Evolutionary conservation across 2,329 filamentous ascomycete genomes (phyloP), one percentile per base, ranked within the genome.

Genomic region (Cercospora zeina): DNA sequence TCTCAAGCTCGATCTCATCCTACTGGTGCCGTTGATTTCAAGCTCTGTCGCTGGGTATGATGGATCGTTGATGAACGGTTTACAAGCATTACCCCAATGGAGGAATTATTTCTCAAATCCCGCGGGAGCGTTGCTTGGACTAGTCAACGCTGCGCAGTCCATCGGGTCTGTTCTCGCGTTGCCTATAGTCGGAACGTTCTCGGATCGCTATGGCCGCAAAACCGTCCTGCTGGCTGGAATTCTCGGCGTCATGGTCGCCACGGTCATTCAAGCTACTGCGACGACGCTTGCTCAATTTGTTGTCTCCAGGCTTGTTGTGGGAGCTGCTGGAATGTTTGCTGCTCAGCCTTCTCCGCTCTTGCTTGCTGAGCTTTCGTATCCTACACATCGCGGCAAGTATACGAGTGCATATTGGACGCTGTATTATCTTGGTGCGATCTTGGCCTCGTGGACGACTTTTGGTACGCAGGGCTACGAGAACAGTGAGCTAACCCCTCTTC

Each of bases 1-100:
- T 1, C 67, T 81, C 6, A 68, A 74, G 33, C 74, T 82, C 7
- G 81, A 82, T 58, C 66, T 81, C 8, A 69, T 80, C 13, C 73
- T 82, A 0, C 57, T 81, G 4, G 67, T 81, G 1, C 79, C 79
- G 0, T 69, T 80, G 2, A 63, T 81, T 0, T 80, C 78, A 0
- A 78, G 78, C 0, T 73, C 76, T 0, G 75, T 77, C 1, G 75
- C 75, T 36, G 80, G 80, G 3, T 82, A 79, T 45, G 79, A 81
- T 75, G 79, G 65, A 11, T 77, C 76, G 1, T 73, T 81, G 62
- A 78, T 68, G 67, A 81, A 81, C 62, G 79, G 78, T 10, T 71
- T 81, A 0, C 78, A 81, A 58, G 74, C 78, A 8, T 37, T 64
- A 33, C 34, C 37, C 16, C 62, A 64, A 58, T 81, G 80, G 79